Conservation (phyloP, 805 yeast species). For the Saccharomycopsis sp. region DNA sequence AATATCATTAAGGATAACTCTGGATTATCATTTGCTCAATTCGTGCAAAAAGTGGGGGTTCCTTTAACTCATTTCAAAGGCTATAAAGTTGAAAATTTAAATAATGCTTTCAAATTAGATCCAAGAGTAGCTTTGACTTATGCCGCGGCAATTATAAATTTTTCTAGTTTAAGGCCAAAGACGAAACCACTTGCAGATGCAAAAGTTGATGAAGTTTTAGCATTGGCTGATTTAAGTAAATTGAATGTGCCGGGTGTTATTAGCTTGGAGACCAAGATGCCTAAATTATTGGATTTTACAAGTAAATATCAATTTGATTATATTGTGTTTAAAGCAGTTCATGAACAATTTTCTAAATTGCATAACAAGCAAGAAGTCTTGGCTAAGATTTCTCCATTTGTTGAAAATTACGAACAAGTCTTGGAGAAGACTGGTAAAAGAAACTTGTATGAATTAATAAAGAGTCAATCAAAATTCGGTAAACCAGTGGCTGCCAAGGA, state of each 20-base stretch:
- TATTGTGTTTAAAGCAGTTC: constrained; percentile 12
- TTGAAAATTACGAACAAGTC: constrained; percentile 8
- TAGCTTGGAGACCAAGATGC: not conserved
- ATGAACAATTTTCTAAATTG: constrained; percentile 10
- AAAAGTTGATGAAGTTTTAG: constrained; percentile 8
- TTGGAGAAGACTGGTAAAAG: not conserved
- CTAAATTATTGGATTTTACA: constrained; percentile 1
- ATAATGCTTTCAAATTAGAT: not conserved
- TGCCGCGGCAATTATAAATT: constrained; percentile 14
- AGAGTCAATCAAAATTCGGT: constrained; percentile 8
- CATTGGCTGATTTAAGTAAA: constrained; percentile 6
- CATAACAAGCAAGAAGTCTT: constrained; percentile 2
- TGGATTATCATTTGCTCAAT: constrained; percentile 1
- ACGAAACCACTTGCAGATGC: constrained; percentile 3
- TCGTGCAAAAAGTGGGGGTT: constrained; percentile 8
- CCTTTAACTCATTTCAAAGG: constrained; percentile 11
- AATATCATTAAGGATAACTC: constrained; percentile 11
- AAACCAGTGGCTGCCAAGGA: constrained; percentile 6
- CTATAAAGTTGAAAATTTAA: constrained; percentile 2
- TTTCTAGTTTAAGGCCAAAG: constrained; percentile 5
- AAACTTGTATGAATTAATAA: constrained; percentile 10
- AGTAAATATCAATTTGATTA: constrained; percentile 12
- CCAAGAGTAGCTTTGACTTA: constrained; percentile 11
- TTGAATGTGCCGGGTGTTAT: constrained; percentile 4
- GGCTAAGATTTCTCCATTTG: constrained; percentile 8